Percentiles rank a stretch among this genome's conserved stretches.
phyloP scores from a whole-genome alignment of 2,329 filamentous ascomycete genomes.

The Colletotrichum endophyticum region DNA sequence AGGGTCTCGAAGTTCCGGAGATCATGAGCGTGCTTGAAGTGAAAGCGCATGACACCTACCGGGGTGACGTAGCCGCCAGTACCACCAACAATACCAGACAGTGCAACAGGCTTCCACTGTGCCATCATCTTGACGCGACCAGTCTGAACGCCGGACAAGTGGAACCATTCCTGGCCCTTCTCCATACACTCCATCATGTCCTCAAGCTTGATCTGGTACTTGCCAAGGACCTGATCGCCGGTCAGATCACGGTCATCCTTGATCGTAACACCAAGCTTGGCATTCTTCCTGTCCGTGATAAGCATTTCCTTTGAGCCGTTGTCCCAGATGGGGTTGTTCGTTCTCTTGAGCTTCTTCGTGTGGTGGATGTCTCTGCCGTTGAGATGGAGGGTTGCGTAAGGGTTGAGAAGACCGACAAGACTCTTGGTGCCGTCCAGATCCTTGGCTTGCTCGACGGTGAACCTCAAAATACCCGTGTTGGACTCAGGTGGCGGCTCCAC shows the following conservation, averaged over 20 bases:
- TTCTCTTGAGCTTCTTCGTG: slow-evolving; percentile 93
- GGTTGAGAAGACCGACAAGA: slow-evolving; percentile 87
- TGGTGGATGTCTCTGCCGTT: slow-evolving; percentile 91
- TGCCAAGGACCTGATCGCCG: slow-evolving; percentile 83
- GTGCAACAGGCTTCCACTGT: slow-evolving; percentile 93
- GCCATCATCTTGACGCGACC: slow-evolving; percentile 90
- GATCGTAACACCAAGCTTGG: slow-evolving; percentile 88
- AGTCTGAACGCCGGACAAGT: slow-evolving; percentile 78
- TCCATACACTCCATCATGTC: slow-evolving; percentile 91
- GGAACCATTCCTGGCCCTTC: slow-evolving; percentile 97
- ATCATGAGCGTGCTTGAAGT: slow-evolving; percentile 83
- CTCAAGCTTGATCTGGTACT: slow-evolving; percentile 93
- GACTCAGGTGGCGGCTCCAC: slow-evolving; percentile 83
- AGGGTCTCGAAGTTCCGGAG: slow-evolving; percentile 93
- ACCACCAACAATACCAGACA: slow-evolving; percentile 77
- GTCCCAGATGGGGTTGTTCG: slow-evolving; percentile 96
- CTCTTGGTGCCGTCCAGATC: slow-evolving; percentile 93
- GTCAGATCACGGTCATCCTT: slow-evolving; percentile 93
- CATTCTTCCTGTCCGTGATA: slow-evolving; percentile 90
- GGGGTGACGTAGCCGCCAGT: slow-evolving; percentile 91
- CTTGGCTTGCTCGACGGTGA: slow-evolving; percentile 95
- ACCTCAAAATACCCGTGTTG: slow-evolving; percentile 91
- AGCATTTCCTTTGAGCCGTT: slow-evolving; percentile 93
- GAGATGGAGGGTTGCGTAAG: slow-evolving; percentile 85
- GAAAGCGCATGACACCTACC: slow-evolving; percentile 92